Evolutionary conservation across 331 rosid species (phyloP).

Genomic region (Malus hybrid): DNA sequence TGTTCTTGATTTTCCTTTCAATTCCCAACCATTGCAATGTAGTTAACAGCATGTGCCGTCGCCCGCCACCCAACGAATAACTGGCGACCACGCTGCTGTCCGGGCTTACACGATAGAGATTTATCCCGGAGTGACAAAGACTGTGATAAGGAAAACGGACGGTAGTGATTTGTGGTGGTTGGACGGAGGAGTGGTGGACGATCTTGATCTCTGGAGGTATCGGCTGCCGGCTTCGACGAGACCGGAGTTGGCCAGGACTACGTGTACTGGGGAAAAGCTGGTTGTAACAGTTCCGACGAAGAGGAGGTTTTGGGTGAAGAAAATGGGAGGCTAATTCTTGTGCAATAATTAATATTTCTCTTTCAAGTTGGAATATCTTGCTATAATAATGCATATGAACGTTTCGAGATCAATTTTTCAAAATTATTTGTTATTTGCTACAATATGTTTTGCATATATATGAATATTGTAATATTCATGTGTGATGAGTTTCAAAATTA

Average conservation of each 20-base stretch:
- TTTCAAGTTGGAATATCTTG: no score
- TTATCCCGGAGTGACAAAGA: neutral
- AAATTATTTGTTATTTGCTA: no score
- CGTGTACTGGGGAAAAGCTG: neutral
- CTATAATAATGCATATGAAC: no score
- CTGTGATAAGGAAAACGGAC: neutral
- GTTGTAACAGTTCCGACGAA: neutral
- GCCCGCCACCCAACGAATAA: neutral
- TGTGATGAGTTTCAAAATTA: no score
- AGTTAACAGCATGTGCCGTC: neutral
- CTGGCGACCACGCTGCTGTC: neutral
- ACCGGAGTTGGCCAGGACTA: slow-evolving; percentile 44
- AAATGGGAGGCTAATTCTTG: no score
- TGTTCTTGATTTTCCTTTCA: no score
- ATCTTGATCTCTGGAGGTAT: slow-evolving; percentile 36
- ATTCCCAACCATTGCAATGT: no score
- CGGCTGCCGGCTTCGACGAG: slow-evolving; percentile 38
- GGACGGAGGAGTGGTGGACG: neutral
- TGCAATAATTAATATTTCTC: no score
- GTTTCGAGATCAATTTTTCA: no score
- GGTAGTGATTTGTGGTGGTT: neutral
- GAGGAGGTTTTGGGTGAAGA: no score
- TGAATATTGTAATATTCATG: no score
- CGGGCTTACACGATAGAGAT: neutral
- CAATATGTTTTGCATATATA: no score